Evolutionary conservation across 2,329 filamentous ascomycete genomes (phyloP), one percentile per base, ranked within the genome.

Genomic region (Dothideomycetes sp.): DNA sequence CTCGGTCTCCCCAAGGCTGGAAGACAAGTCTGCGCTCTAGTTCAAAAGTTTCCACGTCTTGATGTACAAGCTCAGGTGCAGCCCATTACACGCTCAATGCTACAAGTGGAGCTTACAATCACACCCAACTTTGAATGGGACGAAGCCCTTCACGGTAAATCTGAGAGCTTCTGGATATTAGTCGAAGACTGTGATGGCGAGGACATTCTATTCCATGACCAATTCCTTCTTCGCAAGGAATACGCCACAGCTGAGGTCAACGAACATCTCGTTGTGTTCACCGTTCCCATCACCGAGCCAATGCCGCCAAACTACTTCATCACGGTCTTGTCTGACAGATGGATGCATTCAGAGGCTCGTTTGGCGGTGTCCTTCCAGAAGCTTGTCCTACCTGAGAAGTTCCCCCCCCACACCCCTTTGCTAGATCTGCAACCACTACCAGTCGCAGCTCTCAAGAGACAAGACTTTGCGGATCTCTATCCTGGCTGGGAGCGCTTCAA

Each of bases 301-400:
- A 94, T 96, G 84, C 91, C 91, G 11, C 91, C 93, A 0, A 94
- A 98, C 60, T 98, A 98, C 66, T 98, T 98, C 64, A 86, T 98
- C 52, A 91, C 87, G 0, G 76, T 98, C 30, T 66, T 95, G 15
- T 96, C 89, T 3, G 91, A 98, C 60, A 75, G 91, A 50, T 98
- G 91, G 91, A 95, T 98, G 86, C 86, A 94, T 57, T 86, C 89
- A 1, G 88, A 98, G 64, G 94, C 88, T 1, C 87, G 88, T 56
- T 69, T 98, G 39, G 82, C 89, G 0, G 82, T 98, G 2, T 89
- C 88, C 1, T 96, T 98, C 66, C 84, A 94, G 58, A 95, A 95
- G 59, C 71, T 98, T 19, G 83, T 94, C 32, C 72, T 98, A 4
- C 91, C 91, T 0, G 89, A 95, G 59, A 91, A 91, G 55, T 98